phyloP scores from a whole-genome alignment of 164 flowering plant species.

The Aristolochia californica region DNA sequence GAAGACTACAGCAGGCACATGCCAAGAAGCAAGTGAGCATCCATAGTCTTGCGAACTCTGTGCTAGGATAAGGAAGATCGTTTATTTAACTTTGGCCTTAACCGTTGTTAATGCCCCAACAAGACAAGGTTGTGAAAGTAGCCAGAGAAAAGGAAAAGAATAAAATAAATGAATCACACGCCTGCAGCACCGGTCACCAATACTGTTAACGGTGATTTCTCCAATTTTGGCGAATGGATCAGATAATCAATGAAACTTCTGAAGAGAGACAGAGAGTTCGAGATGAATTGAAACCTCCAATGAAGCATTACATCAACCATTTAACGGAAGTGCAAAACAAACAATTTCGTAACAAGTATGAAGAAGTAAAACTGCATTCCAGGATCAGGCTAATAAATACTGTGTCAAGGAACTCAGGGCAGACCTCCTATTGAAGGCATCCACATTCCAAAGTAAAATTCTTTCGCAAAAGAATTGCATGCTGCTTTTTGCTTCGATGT shows the following conservation, averaged over 20 bases:
- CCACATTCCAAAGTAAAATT: conserved; percentile 21
- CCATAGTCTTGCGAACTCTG: too few species aligned
- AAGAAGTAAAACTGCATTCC: background rate
- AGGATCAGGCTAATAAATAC: background rate
- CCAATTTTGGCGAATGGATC: conserved; percentile 28
- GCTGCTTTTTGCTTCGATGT: background rate
- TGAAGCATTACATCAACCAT: conserved; percentile 24
- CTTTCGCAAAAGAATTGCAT: conserved; percentile 4
- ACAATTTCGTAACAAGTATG: background rate
- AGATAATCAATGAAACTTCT: conserved; percentile 42
- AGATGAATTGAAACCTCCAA: conserved; percentile 32
- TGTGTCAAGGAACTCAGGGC: background rate
- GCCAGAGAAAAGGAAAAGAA: background rate
- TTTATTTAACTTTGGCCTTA: too few species aligned
- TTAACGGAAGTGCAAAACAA: conserved; percentile 8
- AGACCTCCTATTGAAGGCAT: conserved; percentile 9
- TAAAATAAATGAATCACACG: conserved; percentile 15
- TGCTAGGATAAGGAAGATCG: too few species aligned
- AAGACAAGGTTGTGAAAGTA: too few species aligned
- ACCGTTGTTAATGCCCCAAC: too few species aligned
- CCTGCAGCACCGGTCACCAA: conserved; percentile 93
- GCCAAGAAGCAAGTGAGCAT: too few species aligned
- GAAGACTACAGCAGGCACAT: too few species aligned
- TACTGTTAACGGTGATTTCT: conserved; percentile 50
- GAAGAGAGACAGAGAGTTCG: conserved; percentile 23